Evolutionary conservation across 768 basidiomycete genomes (phyloP), one percentile per base, ranked within the genome.

Genomic region (Polyporus arcularius): DNA sequence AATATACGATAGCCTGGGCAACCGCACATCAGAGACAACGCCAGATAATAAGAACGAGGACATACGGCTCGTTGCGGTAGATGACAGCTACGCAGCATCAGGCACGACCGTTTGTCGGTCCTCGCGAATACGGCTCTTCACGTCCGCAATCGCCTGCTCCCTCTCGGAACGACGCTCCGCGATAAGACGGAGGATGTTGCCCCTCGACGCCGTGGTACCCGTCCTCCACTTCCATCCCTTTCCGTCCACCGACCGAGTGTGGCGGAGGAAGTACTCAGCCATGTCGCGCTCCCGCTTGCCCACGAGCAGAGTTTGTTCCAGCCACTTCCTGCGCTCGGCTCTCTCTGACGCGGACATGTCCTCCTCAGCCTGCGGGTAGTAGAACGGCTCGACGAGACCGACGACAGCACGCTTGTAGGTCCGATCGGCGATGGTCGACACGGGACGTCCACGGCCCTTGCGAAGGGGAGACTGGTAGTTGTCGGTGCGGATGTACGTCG

Each of bases 401-500:
- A 98, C 93, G 39, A 96, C 87, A 3, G 94, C 94, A 39, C 92
- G 89, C 72, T 98, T 98, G 79, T 93, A 96, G 21, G 87, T 88
- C 65, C 80, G 81, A 58, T 57, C 51, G 45, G 71, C 73, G 50
- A 73, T 66, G 18, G 51, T 39, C 4, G 16, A n/a, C 0, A 53
- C 38, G 4, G 48, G 32, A 15, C 30, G 16, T 31, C 65, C 28
- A 31, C 53, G 63, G 0, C 61, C 64, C 42, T 80, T 74, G 11
- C 70, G 69, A 18, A 82, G 68, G 46, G 87, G 84, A 0, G 88
- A 82, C 60, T 88, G 77, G 68, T 94, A 93, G 78, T 91, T 92
- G 79, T 92, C 91, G n/a, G 95, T 98, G 53, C 95, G 92, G 63
- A 98, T 93, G 73, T 96, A 97, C 7, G 94, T 96, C 60, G 90